Base-by-base conservation (phyloP, 179 eudicot genomes). In the Beta macrorhiza region DNA sequence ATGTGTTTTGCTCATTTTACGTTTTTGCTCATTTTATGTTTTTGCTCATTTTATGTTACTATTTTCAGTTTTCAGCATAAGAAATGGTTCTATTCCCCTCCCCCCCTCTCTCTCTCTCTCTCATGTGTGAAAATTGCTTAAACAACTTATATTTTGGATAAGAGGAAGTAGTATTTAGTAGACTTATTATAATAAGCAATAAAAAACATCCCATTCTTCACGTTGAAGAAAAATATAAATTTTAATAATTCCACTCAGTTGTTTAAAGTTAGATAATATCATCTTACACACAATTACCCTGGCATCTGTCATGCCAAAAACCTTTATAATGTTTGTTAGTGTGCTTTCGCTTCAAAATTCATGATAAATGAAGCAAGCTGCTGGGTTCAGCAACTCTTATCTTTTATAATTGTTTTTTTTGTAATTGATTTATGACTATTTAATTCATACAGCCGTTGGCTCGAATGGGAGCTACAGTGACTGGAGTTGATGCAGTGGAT, bases 391-490 rank as follows among this genome's bases (percentile, higher is more conserved):
- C 74, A 29, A 68, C 37, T 42, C 52, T 56, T 16, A 13, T 77
- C 11, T 77, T 57, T n/a, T 52, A 52, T 65, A 49, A 15, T 25
- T 25, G 25, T 25, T 25, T 25, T 25, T 25, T 25, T 25, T 25
- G 25, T 25, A 25, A 25, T 13, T 29, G 37, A 4, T 16, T 25
- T 47, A 71, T 74, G 19, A 72, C 58, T 56, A 59, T 80, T 59
- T 57, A 67, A 75, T 80, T 65, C 37, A 79, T 70, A 57, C 89
- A 96, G 99, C 97, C 99, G 79, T 89, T 96, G 91, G 97, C 99
- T 79, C 93, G 97, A 13, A 89, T 96, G 98, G 99, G 99, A 83
- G 99, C 99, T 82, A 80, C 87, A 64, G 99, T 96, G 42, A 96
- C 87, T 15, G 99, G 96, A 76, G 68, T 96, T 81, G 99, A 96